Conservation (phyloP, 306 rosid species). For the Oemleria cerasiformis region DNA sequence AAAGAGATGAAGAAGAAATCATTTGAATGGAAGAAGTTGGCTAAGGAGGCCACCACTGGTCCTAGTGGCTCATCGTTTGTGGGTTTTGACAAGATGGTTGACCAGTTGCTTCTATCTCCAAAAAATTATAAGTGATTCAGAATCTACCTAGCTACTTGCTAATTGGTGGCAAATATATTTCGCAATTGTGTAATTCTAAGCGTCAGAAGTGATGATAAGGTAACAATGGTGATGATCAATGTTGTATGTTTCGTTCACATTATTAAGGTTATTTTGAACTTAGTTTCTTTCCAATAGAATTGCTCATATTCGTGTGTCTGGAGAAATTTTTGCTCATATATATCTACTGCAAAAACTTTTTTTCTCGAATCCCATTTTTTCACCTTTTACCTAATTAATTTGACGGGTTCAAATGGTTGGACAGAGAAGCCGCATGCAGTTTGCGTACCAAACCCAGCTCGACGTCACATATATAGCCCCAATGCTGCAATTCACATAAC, state of each 20-base stretch:
- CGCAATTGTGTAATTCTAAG: no score
- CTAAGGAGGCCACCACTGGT: constrained; percentile 20
- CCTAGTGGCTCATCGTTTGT: constrained; percentile 37
- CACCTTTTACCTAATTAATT: neutral
- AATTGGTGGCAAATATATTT: no score
- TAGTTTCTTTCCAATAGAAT: no score
- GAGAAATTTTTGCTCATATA: no score
- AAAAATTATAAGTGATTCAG: neutral
- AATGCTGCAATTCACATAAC: no score
- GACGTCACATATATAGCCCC: constrained; percentile 19
- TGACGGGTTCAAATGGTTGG: neutral
- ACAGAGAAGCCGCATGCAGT: constrained; percentile 12
- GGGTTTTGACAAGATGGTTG: constrained; percentile 33
- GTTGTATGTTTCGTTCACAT: no score
- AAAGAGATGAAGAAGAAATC: constrained; percentile 44
- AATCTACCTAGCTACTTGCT: no score
- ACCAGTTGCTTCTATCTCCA: constrained; percentile 20
- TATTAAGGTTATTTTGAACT: no score
- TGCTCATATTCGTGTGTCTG: no score
- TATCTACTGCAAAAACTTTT: neutral
- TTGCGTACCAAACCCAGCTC: constrained; percentile 31
- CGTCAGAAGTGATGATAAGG: no score
- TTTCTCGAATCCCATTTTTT: no score
- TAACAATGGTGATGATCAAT: no score
- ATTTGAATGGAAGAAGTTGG: constrained; percentile 44